A percentile compares a stretch with the other conserved stretches of the same genome.
Evolutionary conservation across 345 rosid genomes (phyloP).

Genomic region (Pistacia atlantica): DNA sequence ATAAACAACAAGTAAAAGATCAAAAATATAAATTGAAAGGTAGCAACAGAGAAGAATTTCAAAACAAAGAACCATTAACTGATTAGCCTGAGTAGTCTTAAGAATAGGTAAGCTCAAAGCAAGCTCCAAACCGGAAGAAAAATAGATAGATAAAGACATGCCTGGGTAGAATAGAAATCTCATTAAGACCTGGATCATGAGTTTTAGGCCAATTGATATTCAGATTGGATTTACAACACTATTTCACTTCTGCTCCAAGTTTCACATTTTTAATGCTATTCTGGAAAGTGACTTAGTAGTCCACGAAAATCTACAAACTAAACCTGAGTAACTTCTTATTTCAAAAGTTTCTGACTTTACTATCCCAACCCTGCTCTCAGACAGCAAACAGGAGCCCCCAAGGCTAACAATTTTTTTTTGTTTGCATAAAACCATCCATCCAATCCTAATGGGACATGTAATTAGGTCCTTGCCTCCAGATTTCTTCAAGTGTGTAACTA

Average conservation of each 20-base stretch:
- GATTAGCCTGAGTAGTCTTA: background rate
- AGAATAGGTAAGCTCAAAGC: background rate
- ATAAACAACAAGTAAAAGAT: background rate
- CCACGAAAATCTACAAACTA: background rate
- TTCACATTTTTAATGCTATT: constrained; percentile 1
- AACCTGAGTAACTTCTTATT: background rate
- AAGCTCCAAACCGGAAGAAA: background rate
- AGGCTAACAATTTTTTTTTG: background rate
- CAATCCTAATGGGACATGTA: too few species aligned
- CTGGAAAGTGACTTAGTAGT: background rate
- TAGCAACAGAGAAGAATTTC: constrained; percentile 6
- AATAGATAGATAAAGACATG: background rate
- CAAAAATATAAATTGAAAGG: background rate
- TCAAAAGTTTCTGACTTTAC: background rate
- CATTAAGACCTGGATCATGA: background rate
- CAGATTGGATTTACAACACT: background rate
- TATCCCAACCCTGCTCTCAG: background rate
- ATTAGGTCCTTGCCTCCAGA: too few species aligned
- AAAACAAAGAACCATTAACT: background rate
- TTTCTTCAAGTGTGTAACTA: too few species aligned
- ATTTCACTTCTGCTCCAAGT: background rate
- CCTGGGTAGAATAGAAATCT: background rate
- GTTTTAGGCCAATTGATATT: background rate
- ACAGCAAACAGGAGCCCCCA: background rate
- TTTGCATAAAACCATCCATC: constrained; percentile 26